These are phyloP conservation scores for Lepidium didymum DNA, from an alignment of 345 rosid genomes.

Conservation along the genomic window DNA sequence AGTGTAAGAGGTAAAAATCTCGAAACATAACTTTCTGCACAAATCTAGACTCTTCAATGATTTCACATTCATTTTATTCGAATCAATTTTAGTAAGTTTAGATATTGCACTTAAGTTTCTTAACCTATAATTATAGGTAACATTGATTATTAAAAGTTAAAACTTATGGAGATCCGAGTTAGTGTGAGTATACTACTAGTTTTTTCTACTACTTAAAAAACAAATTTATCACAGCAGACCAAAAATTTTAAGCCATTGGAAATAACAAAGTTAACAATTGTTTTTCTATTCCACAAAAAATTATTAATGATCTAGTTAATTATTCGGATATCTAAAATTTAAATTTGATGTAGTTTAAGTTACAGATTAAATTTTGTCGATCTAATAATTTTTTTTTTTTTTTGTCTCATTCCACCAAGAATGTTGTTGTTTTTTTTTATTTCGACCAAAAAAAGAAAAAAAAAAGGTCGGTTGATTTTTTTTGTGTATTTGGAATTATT, in stretches of 20 bases:
- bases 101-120: background rate
- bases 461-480: background rate
- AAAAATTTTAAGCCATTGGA: background rate
- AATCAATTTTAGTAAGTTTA: background rate
- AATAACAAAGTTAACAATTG: background rate
- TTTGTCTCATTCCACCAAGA: no score
- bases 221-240: slow-evolving; percentile 8
- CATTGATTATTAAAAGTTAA: background rate
- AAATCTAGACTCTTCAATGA: background rate
- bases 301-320: no score
- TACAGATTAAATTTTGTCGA: no score
- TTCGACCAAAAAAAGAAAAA: no score
- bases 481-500: background rate
- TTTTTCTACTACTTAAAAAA: background rate
- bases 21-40: background rate
- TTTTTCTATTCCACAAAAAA: no score
- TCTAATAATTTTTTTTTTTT: no score
- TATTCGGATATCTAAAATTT: no score
- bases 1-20: background rate
- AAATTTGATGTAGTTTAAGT: no score
- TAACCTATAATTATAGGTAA: background rate
- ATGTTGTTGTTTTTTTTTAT: no score
- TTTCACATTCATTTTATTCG: background rate
- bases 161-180: slow-evolving; percentile 1
- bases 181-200: background rate